Base-by-base conservation (phyloP, 2,329 filamentous ascomycete species). In the Ophiocordyceps sinensis region DNA sequence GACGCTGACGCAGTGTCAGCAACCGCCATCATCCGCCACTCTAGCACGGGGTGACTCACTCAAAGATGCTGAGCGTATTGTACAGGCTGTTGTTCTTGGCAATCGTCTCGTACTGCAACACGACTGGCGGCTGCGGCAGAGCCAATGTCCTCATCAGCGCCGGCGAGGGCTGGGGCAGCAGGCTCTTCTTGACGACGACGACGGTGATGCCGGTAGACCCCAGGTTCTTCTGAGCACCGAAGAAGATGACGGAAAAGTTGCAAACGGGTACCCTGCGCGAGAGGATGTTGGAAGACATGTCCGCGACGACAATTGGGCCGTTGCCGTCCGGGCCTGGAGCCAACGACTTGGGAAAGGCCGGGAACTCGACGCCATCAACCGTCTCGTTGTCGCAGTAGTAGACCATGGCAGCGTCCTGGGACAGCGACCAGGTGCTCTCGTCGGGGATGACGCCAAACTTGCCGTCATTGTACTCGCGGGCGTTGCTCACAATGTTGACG, bases 351-450 rank as follows among this genome's bases (percentile, higher is more conserved):
- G 89, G 89, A 54, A 77, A 75, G n/a, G 53, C 62, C 6, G 82
- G 85, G 51, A 93, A 94, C 57, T 96, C 89, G 15, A 96, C 86
- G 29, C 88, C 88, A 53, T 94, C 86, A 6, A 93, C 85, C 0
- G 86, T 94, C 68, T 96, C 88, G 52, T 96, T 96, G 60, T 88
- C 83, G 60, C 89, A 94, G 59, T 78, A 88, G 63, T 95, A 96
- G 2, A 89, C 81, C 53, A 94, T 70, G 0, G 86, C 75, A 10
- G 80, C 67, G 31, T 75, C 68, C 49, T 76, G 68, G 34, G 77
- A 82, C 8, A 91, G 70, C 29, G 71, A 82, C 85, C 86, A 95
- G 17, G 73, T 73, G 47, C 73, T 75, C 60, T 88, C 79, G 10
- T 79, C 71, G 0, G 89, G 82, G 40, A 96, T 94, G 46, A 68